phyloP scores from a whole-genome alignment of 116 monocot species.

The Iris pallida region DNA sequence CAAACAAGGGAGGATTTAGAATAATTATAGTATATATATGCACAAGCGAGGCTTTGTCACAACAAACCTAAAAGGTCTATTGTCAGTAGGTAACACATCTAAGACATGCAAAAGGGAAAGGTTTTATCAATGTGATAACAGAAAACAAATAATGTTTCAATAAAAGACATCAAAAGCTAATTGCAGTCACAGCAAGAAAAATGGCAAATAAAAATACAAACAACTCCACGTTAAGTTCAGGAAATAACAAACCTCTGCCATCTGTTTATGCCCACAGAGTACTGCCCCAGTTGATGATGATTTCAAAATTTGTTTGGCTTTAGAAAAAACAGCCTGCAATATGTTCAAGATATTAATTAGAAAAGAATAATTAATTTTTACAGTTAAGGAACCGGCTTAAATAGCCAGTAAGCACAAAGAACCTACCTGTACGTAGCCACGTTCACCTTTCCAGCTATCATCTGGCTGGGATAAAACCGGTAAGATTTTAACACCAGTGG shows the following conservation, averaged over 20 bases:
- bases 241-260: constrained; percentile 70
- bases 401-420: not conserved
- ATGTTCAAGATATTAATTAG: constrained; percentile 7
- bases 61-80: not conserved
- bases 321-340: constrained; percentile 67
- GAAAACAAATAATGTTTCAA: not conserved
- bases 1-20: no score
- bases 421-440: constrained; percentile 88
- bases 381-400: not conserved
- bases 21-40: not conserved
- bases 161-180: not conserved
- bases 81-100: not conserved
- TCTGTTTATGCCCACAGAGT: constrained; percentile 88
- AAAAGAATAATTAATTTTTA: not conserved
- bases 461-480: constrained; percentile 92
- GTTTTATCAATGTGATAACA: not conserved
- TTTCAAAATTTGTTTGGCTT: constrained; percentile 54
- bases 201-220: not conserved
- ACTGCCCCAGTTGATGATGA: constrained; percentile 81
- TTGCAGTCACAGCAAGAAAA: not conserved
- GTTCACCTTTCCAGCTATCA: constrained; percentile 73
- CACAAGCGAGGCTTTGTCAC: no score
- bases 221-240: not conserved
- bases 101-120: not conserved
- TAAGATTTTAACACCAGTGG: constrained; percentile 67